These are phyloP conservation scores for Grosmannia penicillata DNA, from an alignment of 2,329 filamentous ascomycete species.

Conservation along the genomic window DNA sequence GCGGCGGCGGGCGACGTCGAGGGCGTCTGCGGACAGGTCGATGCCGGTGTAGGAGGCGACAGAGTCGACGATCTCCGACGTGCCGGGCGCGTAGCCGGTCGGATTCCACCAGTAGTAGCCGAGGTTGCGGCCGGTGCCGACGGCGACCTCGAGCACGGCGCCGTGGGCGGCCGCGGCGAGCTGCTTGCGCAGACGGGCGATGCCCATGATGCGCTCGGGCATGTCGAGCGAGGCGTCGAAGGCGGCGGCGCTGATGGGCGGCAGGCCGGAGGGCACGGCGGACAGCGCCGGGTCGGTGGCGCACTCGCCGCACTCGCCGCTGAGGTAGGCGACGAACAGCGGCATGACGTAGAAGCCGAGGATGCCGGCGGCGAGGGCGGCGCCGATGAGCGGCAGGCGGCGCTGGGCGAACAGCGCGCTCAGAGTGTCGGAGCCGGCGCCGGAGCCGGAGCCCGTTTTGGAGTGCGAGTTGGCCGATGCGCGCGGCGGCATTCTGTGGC, in stretches of 20 bases:
- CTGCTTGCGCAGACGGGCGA: constrained; percentile 32
- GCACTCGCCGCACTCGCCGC: constrained; percentile 6
- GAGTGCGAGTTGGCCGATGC: no score
- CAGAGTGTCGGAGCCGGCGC: constrained; percentile 9
- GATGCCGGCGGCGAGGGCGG: constrained; percentile 11
- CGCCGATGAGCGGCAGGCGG: constrained; percentile 10
- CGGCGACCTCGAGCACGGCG: constrained; percentile 46
- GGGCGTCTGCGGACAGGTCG: constrained; percentile 45
- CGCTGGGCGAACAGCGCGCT: constrained; percentile 14
- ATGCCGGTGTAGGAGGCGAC: constrained; percentile 42
- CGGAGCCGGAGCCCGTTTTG: no score
- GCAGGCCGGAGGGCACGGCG: constrained; percentile 16
- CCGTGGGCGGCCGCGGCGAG: constrained; percentile 34
- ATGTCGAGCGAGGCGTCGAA: constrained; percentile 45
- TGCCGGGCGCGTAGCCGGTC: background rate
- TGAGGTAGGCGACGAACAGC: constrained; percentile 8
- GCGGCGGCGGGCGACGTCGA: constrained; percentile 39
- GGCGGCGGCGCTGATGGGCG: constrained; percentile 28
- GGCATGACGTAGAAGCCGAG: constrained; percentile 11
- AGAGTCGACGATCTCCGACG: background rate
- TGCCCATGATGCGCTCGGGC: constrained; percentile 42
- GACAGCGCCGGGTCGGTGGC: constrained; percentile 3
- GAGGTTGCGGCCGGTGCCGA: constrained; percentile 48
- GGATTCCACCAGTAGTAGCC: constrained; percentile 41
- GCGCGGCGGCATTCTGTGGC: no score